Conservation (phyloP, 192 early-diverging fungal genomes). For the Pilaira anomala region DNA sequence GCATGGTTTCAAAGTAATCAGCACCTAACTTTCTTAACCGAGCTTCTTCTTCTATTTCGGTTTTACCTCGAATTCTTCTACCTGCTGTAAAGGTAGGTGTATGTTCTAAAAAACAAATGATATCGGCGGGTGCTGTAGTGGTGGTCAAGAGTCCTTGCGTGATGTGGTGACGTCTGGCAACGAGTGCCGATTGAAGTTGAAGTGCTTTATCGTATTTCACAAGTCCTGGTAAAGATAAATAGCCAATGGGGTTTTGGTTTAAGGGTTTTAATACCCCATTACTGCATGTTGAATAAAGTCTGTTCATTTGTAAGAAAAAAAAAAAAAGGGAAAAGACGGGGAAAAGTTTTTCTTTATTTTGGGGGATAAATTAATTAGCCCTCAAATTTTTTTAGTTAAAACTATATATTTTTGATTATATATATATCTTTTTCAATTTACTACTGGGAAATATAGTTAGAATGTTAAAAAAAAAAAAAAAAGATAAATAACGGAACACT, state of each 20-base stretch:
- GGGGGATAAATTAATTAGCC: no score
- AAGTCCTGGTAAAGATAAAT: not conserved
- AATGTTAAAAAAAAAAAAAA: no score
- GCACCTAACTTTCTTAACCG: slow-evolving; percentile 64
- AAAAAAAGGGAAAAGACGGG: slow-evolving; percentile 6
- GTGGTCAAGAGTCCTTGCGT: slow-evolving; percentile 34
- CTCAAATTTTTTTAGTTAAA: no score
- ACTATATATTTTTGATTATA: no score
- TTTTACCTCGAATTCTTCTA: slow-evolving; percentile 66
- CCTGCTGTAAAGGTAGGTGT: slow-evolving; percentile 91
- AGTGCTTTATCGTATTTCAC: slow-evolving; percentile 58
- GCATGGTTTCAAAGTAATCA: slow-evolving; percentile 69
- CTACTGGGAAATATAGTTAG: no score
- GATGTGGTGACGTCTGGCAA: slow-evolving; percentile 44
- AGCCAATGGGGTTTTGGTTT: slow-evolving; percentile 18
- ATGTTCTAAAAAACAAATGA: slow-evolving; percentile 77
- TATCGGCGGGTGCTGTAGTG: slow-evolving; percentile 15
- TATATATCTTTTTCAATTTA: no score
- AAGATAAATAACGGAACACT: no score
- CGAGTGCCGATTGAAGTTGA: slow-evolving; percentile 57
- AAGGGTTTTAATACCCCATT: not conserved
- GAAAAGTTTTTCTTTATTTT: slow-evolving; percentile 10
- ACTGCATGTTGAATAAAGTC: slow-evolving; percentile 2
- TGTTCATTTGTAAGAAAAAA: not conserved
- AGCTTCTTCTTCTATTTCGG: slow-evolving; percentile 43